Evolutionary conservation across 179 eudicot genomes (phyloP), one percentile per base, ranked within the genome.

Genomic region (Beta lomatogona): DNA sequence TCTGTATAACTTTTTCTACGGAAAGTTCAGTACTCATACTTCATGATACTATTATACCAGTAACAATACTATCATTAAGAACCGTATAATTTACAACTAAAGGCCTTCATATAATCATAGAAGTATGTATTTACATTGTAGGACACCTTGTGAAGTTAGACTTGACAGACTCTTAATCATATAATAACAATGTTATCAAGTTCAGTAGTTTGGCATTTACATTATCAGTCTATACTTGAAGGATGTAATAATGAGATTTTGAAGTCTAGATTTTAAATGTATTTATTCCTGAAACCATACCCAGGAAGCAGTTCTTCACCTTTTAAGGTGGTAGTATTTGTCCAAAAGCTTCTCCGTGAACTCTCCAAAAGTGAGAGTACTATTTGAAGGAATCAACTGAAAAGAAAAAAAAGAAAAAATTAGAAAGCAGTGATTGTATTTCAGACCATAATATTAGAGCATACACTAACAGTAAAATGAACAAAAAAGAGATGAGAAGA

Each of bases 281-380:
- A 54, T 80, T 48, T 77, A 77, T 77, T 28, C 76, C 45, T 58
- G 45, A 28, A 44, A 48, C 13, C 9, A 6, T 57, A 50, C 57
- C 44, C 69, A 65, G 55, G 21, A 48, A 82, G 78, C 45, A 45
- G 44, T n/a, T 48, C 66, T 67, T 81, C 81, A 85, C 10, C 78
- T 66, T 65, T 84, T 84, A 15, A 74, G 90, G 81, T 93, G 92
- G 88, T 95, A 95, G 80, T 95, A 95, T 88, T 95, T 95, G 90
- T 95, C 94, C 55, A 95, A 91, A 71, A 95, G 94, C 90, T 88
- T 95, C 87, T 95, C 98, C 0, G 98, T 90, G 71, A 92, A 95
- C 84, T 95, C 98, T 64, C 98, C 98, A 25, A 95, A 95, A 19
- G 97, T 92, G 73, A 95, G 89, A 76, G 92, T 88, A 61, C 90